Evolutionary conservation across 2,329 filamentous ascomycete species (phyloP).

Genomic region (Fusarium palustre): DNA sequence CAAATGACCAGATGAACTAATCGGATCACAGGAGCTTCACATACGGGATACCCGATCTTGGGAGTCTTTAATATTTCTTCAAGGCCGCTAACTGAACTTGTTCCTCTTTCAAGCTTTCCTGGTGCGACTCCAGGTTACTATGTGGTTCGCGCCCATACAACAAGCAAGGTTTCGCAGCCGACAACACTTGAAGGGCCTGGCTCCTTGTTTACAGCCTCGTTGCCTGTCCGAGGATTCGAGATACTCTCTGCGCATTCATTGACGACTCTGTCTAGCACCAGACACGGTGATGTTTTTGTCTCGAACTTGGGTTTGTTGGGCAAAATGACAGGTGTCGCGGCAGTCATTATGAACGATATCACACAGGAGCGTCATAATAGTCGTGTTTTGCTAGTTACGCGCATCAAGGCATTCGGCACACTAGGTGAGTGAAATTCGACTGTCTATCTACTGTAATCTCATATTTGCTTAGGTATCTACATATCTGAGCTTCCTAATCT

Average conservation of each 20-base stretch:
- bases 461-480: slow-evolving; percentile 69
- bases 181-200: slow-evolving; percentile 58
- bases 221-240: slow-evolving; percentile 79
- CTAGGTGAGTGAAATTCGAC: slow-evolving; percentile 65
- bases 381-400: slow-evolving; percentile 72
- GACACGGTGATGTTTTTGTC: slow-evolving; percentile 59
- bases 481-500: slow-evolving; percentile 75
- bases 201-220: slow-evolving; percentile 69
- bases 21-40: slow-evolving; percentile 56
- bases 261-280: slow-evolving; percentile 63
- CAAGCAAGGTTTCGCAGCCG: slow-evolving; percentile 69
- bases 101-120: slow-evolving; percentile 78
- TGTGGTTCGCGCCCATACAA: slow-evolving; percentile 78
- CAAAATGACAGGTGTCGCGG: slow-evolving; percentile 91
- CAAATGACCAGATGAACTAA: slow-evolving; percentile 4
- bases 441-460: not conserved
- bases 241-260: slow-evolving; percentile 82
- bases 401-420: slow-evolving; percentile 82
- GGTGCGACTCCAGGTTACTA: slow-evolving; percentile 74
- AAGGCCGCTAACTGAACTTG: slow-evolving; percentile 72
- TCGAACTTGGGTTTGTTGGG: slow-evolving; percentile 82
- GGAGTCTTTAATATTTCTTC: slow-evolving; percentile 86
- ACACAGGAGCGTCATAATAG: slow-evolving; percentile 64
- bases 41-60: slow-evolving; percentile 79
- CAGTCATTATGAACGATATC: slow-evolving; percentile 73